Base-by-base conservation (phyloP, 768 basidiomycete genomes). In the Lepiota subincarnata region DNA sequence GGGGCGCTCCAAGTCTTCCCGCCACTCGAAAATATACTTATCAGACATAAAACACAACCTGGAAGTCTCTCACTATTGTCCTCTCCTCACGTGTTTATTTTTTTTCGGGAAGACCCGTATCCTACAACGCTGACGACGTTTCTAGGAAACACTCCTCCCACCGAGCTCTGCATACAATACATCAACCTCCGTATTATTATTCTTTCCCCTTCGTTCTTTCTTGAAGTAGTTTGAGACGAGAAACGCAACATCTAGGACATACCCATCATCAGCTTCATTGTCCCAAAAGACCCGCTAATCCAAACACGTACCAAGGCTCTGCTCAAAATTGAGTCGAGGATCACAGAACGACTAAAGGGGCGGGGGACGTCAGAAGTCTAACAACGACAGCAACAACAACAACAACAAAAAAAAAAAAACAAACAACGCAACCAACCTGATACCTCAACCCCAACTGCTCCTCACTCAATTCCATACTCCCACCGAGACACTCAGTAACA, bases 401-500 rank as follows among this genome's bases (percentile, higher is more conserved):
- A 16, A 4, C 48, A 24, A 35, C 34, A 35, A 51, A 8, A 11
- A 22, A 14, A 22, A 50, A 38, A 28, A 22, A 48, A 35, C 38
- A 43, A 36, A 4, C 7, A 5, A 50, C 76, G 14, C 11, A 89
- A n/a, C n/a, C n/a, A n/a, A n/a, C 86, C 73, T 96, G 87, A 66
- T 98, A 99, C 59, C 95, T 77, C 67, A 95, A 71, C n/a, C 82
- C 87, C 13, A 99, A 77, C 66, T 97, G 78, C 58, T 94, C 89
- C 66, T 98, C 96, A 42, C 77, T 80, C 35, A 98, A 73, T 64
- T 91, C 87, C 95, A 98, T 98, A 59, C 92, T 96, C 0, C 96
- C 97, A 4, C 97, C 97, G 8, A 95, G 74, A 64, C 95, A 98
- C 68, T 98, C 97, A 0, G 97, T 99, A 39, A 99, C 97, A 57